Evolutionary conservation across 2,329 filamentous ascomycete genomes (phyloP), one percentile per base, ranked within the genome.

Genomic region (Fusarium palustre): DNA sequence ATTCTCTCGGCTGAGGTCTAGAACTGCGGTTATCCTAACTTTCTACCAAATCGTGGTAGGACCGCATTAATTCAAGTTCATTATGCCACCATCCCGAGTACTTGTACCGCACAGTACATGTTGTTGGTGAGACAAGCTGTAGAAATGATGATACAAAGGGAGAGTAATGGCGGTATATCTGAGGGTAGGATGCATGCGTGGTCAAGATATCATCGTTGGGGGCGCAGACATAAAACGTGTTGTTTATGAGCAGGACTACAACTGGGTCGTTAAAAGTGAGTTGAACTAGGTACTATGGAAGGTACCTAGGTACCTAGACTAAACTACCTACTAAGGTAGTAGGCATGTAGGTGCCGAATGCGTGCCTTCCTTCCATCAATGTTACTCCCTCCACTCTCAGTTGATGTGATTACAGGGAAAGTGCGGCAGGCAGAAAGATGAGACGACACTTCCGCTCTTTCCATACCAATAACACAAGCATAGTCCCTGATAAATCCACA

Each of bases 1-100:
- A 65, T 64, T 64, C 24, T 20, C 24, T 34, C 36, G 52, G 53
- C 45, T 48, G 39, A 28, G 59, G 67, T 57, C 67, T 64, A 57
- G 67, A 69, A 56, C 30, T 18, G 41, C 45, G 50, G 36, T 54
- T 49, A 31, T 62, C 34, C 22, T n/a, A 22, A n/a, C 33, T 50
- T 45, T 56, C 39, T 52, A 36, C 47, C 42, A 34, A 54, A 52
- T 54, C 54, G 54, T 64, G 59, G 38, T 46, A 64, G 38, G 46
- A 22, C 36, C 11, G 22, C 39, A 41, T 50, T 64, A 64, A 45
- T 64, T 47, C 34, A 48, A 11, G 25, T 46, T 41, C 41, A 62
- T 62, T 62, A 62, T 62, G 59, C 56, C 56, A 34, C 43, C 50
- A 65, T 53, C 38, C 38, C 48, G 31, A 20, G 30, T 18, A 59